Percentiles rank a stretch among this genome's conserved stretches.
phyloP scores from a whole-genome alignment of 768 basidiomycete species.

The Russula compacta region DNA sequence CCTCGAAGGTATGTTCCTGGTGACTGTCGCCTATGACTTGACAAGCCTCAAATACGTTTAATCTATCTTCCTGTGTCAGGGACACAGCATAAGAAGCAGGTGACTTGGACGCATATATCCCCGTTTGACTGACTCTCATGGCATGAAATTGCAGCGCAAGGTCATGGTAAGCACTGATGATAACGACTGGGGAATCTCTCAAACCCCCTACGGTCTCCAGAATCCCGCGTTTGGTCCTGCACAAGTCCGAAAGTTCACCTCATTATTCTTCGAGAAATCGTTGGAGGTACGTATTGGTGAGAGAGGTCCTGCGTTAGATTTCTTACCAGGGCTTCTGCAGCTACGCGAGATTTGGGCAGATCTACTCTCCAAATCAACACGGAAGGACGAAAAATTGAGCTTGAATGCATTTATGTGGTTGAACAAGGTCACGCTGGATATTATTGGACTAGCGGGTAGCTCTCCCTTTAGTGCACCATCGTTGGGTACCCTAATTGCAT shows the following conservation, averaged over 20 bases:
- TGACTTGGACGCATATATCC: not conserved
- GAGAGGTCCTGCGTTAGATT: not conserved
- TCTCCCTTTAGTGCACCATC: not conserved
- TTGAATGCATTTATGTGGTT: conserved; percentile 20
- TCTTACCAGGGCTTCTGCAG: not conserved
- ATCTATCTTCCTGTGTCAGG: not conserved
- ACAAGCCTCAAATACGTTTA: not conserved
- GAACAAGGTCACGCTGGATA: conserved; percentile 20
- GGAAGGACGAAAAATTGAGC: conserved; percentile 6
- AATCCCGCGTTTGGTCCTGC: conserved; percentile 24
- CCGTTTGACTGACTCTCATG: not conserved
- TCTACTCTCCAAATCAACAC: conserved; percentile 9
- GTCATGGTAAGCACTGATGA: conserved; percentile 2
- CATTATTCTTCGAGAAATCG: conserved; percentile 20
- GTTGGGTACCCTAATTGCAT: not conserved
- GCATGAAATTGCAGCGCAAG: not conserved
- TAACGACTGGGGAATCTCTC: not conserved
- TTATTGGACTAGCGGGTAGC: conserved; percentile 23
- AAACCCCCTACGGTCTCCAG: not conserved
- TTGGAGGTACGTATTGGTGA: conserved; percentile 15
- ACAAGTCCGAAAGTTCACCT: conserved; percentile 22
- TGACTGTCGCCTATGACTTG: not conserved
- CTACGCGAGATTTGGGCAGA: conserved; percentile 26
- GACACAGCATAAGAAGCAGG: conserved; percentile 11
- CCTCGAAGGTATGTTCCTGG: conserved; percentile 11